Conservation (phyloP, 2,329 filamentous ascomycete genomes). For the Arthrobotrys musiformis region DNA sequence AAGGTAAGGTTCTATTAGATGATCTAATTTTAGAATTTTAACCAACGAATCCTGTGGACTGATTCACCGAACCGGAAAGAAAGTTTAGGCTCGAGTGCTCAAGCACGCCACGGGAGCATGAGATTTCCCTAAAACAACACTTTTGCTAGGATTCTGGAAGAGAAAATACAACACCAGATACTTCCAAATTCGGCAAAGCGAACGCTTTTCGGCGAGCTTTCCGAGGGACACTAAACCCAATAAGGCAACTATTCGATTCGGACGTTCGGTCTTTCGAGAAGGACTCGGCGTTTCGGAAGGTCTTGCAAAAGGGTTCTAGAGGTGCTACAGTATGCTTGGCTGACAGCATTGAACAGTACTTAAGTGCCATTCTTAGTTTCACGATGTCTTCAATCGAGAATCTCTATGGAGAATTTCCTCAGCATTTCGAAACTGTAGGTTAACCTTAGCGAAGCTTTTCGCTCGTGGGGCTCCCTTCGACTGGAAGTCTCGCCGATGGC, state of each 20-base stretch:
- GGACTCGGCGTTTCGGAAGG: neutral
- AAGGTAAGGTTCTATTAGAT: too few species aligned
- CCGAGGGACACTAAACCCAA: neutral
- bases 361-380: neutral
- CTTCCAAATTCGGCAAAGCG: neutral
- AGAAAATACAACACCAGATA: neutral
- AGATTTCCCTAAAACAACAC: neutral
- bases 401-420: neutral
- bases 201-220: neutral
- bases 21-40: too few species aligned
- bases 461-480: too few species aligned
- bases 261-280: neutral
- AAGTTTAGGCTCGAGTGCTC: too few species aligned
- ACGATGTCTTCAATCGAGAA: neutral
- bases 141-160: neutral
- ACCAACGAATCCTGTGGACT: neutral
- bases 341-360: neutral
- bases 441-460: neutral
- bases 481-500: too few species aligned
- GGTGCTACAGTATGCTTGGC: neutral
- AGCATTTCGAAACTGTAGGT: neutral
- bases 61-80: neutral
- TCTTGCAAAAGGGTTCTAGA: neutral
- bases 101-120: too few species aligned
- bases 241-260: neutral